A percentile compares a stretch with the other conserved stretches of the same genome.
phyloP scores from a whole-genome alignment of 2,329 filamentous ascomycete genomes.

The Aspergillus niger region DNA sequence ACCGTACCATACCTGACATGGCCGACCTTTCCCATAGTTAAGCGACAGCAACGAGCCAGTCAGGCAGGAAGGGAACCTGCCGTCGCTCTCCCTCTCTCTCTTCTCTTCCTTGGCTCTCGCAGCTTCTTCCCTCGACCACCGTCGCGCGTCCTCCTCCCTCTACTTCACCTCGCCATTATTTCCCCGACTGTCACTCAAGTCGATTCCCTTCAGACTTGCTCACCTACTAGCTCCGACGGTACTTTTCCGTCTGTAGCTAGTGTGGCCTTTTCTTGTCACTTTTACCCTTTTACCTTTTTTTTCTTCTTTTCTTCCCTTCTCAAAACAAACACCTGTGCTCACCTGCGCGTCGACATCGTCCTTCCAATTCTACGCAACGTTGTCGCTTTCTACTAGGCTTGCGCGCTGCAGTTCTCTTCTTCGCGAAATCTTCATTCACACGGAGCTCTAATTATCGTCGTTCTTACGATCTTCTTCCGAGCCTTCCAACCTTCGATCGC shows the following conservation, averaged over 20 bases:
- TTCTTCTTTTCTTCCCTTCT: neutral
- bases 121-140: slow-evolving; percentile 1
- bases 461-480: neutral
- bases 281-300: neutral
- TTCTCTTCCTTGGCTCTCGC: neutral
- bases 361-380: slow-evolving; percentile 7
- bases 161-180: slow-evolving; percentile 1
- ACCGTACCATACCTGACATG: neutral
- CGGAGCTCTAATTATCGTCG: neutral
- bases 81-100: neutral
- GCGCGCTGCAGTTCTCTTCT: slow-evolving; percentile 8
- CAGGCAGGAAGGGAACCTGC: neutral
- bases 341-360: slow-evolving; percentile 19
- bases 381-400: neutral
- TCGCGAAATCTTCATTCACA: slow-evolving; percentile 1
- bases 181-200: neutral
- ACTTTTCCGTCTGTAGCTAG: slow-evolving; percentile 19
- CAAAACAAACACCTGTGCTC: slow-evolving; percentile 14
- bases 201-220: slow-evolving; percentile 18
- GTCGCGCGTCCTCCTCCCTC: slow-evolving; percentile 7
- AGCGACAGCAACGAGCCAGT: neutral
- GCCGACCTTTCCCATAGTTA: neutral
- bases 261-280: slow-evolving; percentile 15
- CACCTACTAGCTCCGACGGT: slow-evolving; percentile 20
- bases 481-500: neutral